These are phyloP conservation scores for Trichaptum fuscoviolaceum DNA, from an alignment of 768 basidiomycete genomes.

Conservation along the genomic window DNA sequence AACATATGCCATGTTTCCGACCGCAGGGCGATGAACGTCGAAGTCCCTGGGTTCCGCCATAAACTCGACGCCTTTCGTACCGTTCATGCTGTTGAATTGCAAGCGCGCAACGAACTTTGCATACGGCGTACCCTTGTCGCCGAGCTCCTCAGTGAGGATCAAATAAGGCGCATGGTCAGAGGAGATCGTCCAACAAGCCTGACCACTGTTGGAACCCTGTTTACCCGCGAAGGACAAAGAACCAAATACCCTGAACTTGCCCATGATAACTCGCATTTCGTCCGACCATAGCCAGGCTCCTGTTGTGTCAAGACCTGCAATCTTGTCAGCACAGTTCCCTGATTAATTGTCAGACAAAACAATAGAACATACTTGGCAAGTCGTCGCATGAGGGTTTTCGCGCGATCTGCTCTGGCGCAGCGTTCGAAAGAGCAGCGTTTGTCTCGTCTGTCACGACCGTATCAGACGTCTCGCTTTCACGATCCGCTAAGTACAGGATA, in stretches of 20 bases:
- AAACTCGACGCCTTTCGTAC: not conserved
- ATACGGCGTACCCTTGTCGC: not conserved
- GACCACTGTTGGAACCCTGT: not conserved
- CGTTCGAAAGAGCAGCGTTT: not conserved
- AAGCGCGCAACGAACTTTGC: not conserved
- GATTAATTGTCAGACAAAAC: not conserved
- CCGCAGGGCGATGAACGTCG: not conserved
- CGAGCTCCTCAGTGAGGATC: too few relatives aligned
- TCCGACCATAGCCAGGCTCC: not conserved
- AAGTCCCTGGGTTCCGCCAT: not conserved
- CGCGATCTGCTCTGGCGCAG: not conserved
- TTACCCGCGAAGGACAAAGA: not conserved
- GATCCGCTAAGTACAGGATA: not conserved
- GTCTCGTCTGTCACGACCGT: not conserved
- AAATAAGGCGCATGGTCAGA: too few relatives aligned
- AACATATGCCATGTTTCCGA: not conserved
- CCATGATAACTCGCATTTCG: not conserved
- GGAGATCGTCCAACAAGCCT: not conserved
- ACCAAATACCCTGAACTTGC: not conserved
- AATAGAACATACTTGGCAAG: not conserved
- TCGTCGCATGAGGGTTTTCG: not conserved
- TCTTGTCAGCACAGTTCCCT: too few relatives aligned
- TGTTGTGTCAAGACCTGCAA: not conserved
- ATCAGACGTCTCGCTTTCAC: not conserved
- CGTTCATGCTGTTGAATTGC: not conserved